Conservation (phyloP, 306 rosid genomes). For the Carpinus fangiana region DNA sequence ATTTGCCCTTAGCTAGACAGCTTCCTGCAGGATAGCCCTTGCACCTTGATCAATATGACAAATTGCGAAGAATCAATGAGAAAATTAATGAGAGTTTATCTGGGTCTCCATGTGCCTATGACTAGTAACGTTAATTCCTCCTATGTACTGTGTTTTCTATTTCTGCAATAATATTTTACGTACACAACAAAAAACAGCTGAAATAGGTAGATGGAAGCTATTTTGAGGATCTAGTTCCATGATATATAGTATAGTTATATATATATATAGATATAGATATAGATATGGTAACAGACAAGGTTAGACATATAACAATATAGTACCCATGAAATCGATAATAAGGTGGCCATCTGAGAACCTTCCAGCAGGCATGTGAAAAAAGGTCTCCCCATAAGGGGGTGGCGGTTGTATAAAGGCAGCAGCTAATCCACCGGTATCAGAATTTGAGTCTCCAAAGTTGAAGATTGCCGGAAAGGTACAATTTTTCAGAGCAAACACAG, state of each 20-base stretch:
- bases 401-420: slow-evolving; percentile 15
- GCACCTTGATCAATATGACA: too few species aligned
- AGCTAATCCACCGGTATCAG: slow-evolving; percentile 52
- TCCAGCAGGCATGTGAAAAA: slow-evolving; percentile 36
- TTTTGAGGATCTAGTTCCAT: not conserved
- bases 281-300: not conserved
- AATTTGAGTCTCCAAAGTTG: slow-evolving; percentile 56
- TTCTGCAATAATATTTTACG: too few species aligned
- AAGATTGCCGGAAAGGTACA: slow-evolving; percentile 54
- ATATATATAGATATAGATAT: not conserved
- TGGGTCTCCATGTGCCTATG: not conserved
- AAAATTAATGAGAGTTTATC: not conserved
- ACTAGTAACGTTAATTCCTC: too few species aligned
- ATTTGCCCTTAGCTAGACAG: too few species aligned
- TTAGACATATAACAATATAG: not conserved
- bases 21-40: too few species aligned
- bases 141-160: too few species aligned
- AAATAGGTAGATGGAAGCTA: too few species aligned
- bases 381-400: too few species aligned
- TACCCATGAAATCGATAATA: slow-evolving; percentile 51
- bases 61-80: not conserved
- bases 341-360: slow-evolving; percentile 50
- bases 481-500: slow-evolving; percentile 14
- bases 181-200: too few species aligned
- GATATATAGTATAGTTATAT: not conserved